Percentiles rank a stretch among this genome's conserved stretches.
Conservation (phyloP, 805 yeast genomes). For the Starmerella geochares region DNA sequence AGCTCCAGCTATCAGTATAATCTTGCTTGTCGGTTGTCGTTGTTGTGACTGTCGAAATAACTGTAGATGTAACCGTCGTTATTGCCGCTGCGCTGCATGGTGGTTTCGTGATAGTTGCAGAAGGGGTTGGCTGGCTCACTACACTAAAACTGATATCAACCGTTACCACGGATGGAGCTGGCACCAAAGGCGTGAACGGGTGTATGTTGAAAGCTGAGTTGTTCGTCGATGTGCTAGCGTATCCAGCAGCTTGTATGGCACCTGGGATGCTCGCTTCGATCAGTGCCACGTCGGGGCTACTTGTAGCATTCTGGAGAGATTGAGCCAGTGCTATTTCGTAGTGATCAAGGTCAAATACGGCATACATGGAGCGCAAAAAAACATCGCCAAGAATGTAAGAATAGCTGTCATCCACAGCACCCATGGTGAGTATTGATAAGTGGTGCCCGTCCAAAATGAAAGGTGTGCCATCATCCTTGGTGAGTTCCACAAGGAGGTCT, state of each 20-base stretch:
- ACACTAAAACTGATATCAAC: not conserved
- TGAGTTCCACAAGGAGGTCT: constrained; percentile 16
- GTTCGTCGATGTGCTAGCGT: constrained; percentile 16
- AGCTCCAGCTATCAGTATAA: too few relatives aligned
- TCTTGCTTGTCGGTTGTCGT: not conserved
- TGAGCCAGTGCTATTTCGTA: constrained; percentile 49
- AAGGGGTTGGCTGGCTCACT: not conserved
- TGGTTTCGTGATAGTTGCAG: too few relatives aligned
- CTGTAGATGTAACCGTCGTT: not conserved
- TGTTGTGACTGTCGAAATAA: not conserved
- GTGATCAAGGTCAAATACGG: constrained; percentile 59
- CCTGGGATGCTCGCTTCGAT: constrained; percentile 21
- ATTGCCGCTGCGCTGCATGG: too few relatives aligned
- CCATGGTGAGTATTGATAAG: constrained; percentile 23
- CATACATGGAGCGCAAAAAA: constrained; percentile 55
- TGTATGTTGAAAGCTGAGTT: constrained; percentile 7
- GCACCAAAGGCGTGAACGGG: constrained; percentile 9
- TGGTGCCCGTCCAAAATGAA: constrained; percentile 32
- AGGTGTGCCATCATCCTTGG: constrained; percentile 12
- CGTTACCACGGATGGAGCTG: constrained; percentile 4
- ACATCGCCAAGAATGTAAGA: constrained; percentile 51
- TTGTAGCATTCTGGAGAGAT: constrained; percentile 30
- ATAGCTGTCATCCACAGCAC: constrained; percentile 28
- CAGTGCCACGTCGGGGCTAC: not conserved
- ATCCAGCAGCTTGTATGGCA: constrained; percentile 17